Evolutionary conservation across 208 protist genomes (phyloP).

Genomic region (Trypanosoma theileri): DNA sequence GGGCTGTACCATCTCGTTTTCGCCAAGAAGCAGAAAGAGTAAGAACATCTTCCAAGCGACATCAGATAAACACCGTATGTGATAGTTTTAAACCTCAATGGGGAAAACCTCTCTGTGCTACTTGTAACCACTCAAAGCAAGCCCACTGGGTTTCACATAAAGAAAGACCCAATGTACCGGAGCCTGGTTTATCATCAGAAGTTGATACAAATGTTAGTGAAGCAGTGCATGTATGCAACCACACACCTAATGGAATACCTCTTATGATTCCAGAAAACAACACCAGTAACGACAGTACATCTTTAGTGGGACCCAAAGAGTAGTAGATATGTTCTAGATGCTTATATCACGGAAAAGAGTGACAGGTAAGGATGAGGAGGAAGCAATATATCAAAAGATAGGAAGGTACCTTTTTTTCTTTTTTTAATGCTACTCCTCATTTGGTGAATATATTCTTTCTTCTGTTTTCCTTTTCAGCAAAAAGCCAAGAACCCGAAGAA

Average conservation of each 20-base stretch:
- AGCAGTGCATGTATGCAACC: background rate
- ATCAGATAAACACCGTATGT: conserved; percentile 17
- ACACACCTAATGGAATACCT: background rate
- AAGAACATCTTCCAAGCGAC: conserved; percentile 7
- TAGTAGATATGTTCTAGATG: background rate
- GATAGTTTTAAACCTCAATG: conserved; percentile 36
- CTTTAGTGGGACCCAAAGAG: background rate
- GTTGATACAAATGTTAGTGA: background rate
- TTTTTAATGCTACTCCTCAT: background rate
- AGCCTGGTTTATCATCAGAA: background rate
- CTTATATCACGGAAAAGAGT: too few species aligned
- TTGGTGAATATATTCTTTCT: background rate
- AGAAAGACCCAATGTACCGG: background rate
- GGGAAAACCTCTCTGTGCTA: conserved; percentile 32
- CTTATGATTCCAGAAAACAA: background rate
- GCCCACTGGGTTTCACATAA: conserved; percentile 15
- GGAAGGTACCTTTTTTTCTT: background rate
- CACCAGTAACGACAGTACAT: background rate
- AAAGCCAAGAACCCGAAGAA: background rate
- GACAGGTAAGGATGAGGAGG: too few species aligned
- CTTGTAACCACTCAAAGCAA: conserved; percentile 31
- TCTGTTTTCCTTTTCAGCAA: background rate
- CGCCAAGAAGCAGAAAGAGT: conserved; percentile 27
- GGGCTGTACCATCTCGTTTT: conserved; percentile 16
- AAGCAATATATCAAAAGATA: background rate